Conservation (phyloP, 108 stramenopile species). For the Aurantiochytrium sp. region DNA sequence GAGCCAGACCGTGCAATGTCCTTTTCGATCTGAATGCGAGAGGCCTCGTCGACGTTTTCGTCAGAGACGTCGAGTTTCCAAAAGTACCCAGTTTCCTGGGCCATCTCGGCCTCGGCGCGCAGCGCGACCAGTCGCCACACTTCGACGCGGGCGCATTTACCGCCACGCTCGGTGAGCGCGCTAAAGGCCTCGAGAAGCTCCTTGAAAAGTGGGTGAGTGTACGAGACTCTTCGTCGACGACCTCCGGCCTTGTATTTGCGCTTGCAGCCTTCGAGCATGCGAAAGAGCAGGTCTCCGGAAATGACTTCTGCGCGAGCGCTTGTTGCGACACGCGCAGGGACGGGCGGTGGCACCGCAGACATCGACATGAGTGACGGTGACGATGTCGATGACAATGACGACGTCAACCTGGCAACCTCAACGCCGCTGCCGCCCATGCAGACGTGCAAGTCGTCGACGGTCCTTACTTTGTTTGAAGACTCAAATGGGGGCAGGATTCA, state of each 20-base stretch:
- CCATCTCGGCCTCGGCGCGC: neutral
- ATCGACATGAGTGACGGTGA: too few relatives aligned
- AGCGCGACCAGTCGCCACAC: neutral
- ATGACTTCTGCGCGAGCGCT: neutral
- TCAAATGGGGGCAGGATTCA: too few relatives aligned
- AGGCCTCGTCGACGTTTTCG: neutral
- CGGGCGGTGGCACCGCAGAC: too few relatives aligned
- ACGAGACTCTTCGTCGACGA: neutral
- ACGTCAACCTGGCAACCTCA: too few relatives aligned
- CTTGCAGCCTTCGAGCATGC: conserved; percentile 2
- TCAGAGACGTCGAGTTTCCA: neutral
- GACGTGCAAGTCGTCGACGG: too few relatives aligned
- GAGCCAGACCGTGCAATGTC: neutral
- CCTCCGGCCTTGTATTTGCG: neutral
- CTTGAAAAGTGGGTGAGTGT: neutral
- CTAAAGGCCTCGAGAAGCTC: conserved; percentile 1
- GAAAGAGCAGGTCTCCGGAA: neutral
- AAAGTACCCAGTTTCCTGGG: neutral
- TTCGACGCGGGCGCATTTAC: neutral
- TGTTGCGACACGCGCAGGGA: neutral
- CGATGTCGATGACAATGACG: too few relatives aligned
- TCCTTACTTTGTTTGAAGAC: too few relatives aligned
- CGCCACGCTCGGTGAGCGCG: neutral
- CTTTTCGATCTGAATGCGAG: neutral
- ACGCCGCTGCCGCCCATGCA: too few relatives aligned